Base-by-base conservation (phyloP, 768 basidiomycete species). In the Xerocomellus amylosporus region DNA sequence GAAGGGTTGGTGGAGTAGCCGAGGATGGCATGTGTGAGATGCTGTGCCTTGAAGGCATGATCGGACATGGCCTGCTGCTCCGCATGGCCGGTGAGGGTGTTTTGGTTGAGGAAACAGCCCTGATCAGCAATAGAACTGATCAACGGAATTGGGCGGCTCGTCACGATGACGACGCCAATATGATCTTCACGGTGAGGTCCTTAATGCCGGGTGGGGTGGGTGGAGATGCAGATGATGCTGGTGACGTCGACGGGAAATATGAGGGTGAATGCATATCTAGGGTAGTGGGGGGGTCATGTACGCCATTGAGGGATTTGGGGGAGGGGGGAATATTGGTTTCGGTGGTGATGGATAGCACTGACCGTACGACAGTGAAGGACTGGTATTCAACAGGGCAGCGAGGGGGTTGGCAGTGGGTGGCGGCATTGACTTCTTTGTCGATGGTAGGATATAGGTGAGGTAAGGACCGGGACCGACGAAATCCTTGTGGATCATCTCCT, bases 31-130 rank as follows among this genome's bases (percentile, higher is more conserved):
- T 97, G 93, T 0, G 93, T 93, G 33, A 97, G 80, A 68, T 98
- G 93, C 70, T 98, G 97, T 38, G 88, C 78, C 40, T 86, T 82
- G 74, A 99, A 99, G 2, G 93, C 85, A 62, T 93, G 88, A 58
- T 94, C 89, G 10, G 92, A 84, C 90, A 98, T 98, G 39, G 91
- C 82, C 70, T 98, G 95, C 71, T 97, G 93, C 69, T 99, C 97
- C 42, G 98, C 94, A 73, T 98, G 94, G 38, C 97, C 96, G 50
- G 97, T 92, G 34, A 98, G 79, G 9, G 93, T 92, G 75, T 99
- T 99, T 76, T 95, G 92, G 69, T 93, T 96, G 63, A 83, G 73
- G 66, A 94, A 86, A 44, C 88, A n/a, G n/a, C n/a, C n/a, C n/a
- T 24, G 24, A 24, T 24, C 24, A 24, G 24, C 4, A 4, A 24